phyloP scores from a whole-genome alignment of 2,329 filamentous ascomycete genomes.

The Trichoderma arundinaceum region DNA sequence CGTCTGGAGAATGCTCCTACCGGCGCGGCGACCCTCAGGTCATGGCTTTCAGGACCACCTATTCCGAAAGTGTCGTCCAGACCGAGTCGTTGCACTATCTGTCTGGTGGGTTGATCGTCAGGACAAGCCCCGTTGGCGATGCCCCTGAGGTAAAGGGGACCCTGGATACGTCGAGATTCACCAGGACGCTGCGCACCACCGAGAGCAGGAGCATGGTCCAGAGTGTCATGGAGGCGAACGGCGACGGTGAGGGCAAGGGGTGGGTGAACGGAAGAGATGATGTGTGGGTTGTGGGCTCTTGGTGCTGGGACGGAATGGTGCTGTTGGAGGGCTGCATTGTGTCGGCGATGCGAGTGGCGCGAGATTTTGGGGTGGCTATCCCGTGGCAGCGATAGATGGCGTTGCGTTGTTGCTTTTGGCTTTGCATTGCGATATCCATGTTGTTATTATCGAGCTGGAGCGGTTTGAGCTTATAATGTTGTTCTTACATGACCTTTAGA shows the following conservation, averaged over 20 bases:
- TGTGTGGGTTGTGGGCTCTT: conserved; percentile 62
- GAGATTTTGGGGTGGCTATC: conserved; percentile 55
- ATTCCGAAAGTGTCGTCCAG: conserved; percentile 38
- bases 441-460: neutral
- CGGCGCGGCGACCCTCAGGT: conserved; percentile 39
- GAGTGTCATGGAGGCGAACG: conserved; percentile 47
- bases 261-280: conserved; percentile 61
- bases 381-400: conserved; percentile 42
- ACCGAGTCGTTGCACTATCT: conserved; percentile 61
- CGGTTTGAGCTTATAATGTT: neutral
- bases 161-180: conserved; percentile 56
- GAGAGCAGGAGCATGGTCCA: conserved; percentile 56
- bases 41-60: conserved; percentile 47
- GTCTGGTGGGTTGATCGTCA: conserved; percentile 57
- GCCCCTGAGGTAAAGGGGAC: conserved; percentile 47
- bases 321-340: conserved; percentile 65
- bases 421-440: neutral
- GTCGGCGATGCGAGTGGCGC: conserved; percentile 62
- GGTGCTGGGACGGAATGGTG: conserved; percentile 71
- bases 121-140: conserved; percentile 53
- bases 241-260: neutral
- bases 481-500: neutral
- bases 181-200: conserved; percentile 57
- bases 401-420: neutral
- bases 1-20: conserved; percentile 29